phyloP scores from a whole-genome alignment of 805 yeast genomes.

The Monosporozyma yasuniensis region DNA sequence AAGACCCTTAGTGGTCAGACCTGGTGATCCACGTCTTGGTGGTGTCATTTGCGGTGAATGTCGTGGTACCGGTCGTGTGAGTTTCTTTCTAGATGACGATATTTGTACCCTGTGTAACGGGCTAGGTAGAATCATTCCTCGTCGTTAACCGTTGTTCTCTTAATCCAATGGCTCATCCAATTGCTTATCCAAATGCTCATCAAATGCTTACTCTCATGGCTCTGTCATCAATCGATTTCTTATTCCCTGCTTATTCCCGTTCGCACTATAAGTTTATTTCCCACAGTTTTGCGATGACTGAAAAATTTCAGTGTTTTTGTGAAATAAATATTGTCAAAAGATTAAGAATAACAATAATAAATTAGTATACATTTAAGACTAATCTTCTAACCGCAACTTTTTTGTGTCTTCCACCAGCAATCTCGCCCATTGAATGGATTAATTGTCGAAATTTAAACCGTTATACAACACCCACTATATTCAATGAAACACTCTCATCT shows the following conservation, averaged over 20 bases:
- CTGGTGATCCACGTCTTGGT: slow-evolving; percentile 75
- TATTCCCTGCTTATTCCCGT: neutral
- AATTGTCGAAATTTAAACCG: neutral
- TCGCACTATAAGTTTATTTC: too few species aligned
- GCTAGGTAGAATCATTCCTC: slow-evolving; percentile 44
- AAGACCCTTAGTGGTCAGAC: slow-evolving; percentile 39
- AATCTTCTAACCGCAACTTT: neutral
- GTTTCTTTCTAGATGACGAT: slow-evolving; percentile 51
- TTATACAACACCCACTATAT: neutral
- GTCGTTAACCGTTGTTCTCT: too few species aligned
- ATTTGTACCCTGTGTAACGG: slow-evolving; percentile 60
- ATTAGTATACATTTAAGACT: neutral
- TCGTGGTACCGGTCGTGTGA: slow-evolving; percentile 51
- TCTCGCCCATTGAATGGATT: neutral
- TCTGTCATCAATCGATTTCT: neutral
- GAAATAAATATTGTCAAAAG: neutral
- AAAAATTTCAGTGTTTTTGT: neutral
- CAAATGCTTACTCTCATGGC: too few species aligned
- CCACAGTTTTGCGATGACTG: neutral
- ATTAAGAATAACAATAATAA: neutral
- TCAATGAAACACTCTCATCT: neutral
- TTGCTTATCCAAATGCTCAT: too few species aligned
- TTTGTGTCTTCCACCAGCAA: neutral
- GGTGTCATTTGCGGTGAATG: slow-evolving; percentile 69
- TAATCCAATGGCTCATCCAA: too few species aligned